phyloP scores from a whole-genome alignment of 768 basidiomycete species.

The Auriscalpium microsporum region DNA sequence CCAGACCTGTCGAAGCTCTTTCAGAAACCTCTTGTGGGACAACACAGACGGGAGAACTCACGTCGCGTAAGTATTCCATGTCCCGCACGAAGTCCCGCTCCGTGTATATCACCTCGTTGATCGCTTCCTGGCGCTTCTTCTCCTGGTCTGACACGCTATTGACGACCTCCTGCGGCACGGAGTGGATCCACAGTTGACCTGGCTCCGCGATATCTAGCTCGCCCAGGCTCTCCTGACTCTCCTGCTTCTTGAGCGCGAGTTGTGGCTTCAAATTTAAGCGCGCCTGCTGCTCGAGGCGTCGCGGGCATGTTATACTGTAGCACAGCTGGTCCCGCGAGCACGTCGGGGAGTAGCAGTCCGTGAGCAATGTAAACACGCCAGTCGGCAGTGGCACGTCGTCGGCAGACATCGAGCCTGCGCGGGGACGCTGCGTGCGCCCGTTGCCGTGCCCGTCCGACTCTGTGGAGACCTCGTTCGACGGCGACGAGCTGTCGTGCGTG shows the following conservation, averaged over 20 bases:
- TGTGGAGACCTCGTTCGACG: constrained; percentile 22
- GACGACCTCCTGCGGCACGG: constrained; percentile 89
- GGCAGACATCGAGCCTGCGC: neutral
- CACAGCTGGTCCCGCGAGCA: constrained; percentile 92
- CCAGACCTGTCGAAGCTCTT: constrained; percentile 52
- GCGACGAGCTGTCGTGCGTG: constrained; percentile 15
- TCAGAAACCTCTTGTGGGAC: neutral
- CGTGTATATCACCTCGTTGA: constrained; percentile 93
- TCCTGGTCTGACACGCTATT: constrained; percentile 89
- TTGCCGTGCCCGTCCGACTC: constrained; percentile 21
- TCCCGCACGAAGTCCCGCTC: constrained; percentile 97
- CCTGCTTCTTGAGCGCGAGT: constrained; percentile 67
- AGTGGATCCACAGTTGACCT: constrained; percentile 91
- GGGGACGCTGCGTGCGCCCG: constrained; percentile 17
- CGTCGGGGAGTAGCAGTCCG: constrained; percentile 97
- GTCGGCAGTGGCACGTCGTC: constrained; percentile 74
- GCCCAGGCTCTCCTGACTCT: constrained; percentile 71
- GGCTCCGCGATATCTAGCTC: constrained; percentile 63
- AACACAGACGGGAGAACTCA: constrained; percentile 30
- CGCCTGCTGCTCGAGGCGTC: constrained; percentile 90
- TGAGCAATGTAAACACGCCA: constrained; percentile 93
- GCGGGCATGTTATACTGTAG: constrained; percentile 94
- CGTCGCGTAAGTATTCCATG: constrained; percentile 95
- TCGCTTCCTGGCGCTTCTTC: constrained; percentile 94
- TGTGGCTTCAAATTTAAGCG: constrained; percentile 90